Conservation (phyloP, 1,284 basidiomycete genomes). For the Boletellus deceptivus region DNA sequence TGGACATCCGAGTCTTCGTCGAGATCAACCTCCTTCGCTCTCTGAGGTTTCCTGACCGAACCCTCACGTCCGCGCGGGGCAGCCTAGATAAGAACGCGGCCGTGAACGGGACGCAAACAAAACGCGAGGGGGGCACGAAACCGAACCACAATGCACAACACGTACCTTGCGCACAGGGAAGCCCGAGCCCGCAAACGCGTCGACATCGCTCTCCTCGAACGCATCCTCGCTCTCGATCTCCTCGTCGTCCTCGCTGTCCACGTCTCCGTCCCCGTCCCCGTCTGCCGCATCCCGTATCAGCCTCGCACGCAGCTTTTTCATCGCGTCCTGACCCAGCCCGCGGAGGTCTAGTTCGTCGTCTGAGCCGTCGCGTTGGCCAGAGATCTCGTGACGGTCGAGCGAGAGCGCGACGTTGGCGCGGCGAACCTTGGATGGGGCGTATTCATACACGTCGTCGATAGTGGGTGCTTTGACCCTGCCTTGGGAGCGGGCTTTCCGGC, state of each 20-base stretch:
- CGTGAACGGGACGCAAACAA: too few species aligned
- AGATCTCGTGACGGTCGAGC: constrained; percentile 56
- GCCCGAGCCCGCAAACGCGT: constrained; percentile 70
- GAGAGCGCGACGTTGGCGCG: constrained; percentile 54
- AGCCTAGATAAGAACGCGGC: constrained; percentile 10
- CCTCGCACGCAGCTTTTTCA: constrained; percentile 42
- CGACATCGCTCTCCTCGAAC: constrained; percentile 81
- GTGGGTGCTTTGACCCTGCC: constrained; percentile 12
- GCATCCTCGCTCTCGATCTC: constrained; percentile 79
- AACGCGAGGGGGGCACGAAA: too few species aligned
- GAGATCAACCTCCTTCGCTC: constrained; percentile 45
- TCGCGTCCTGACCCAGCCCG: constrained; percentile 34
- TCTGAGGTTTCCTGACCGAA: constrained; percentile 14
- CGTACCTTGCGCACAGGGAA: constrained; percentile 48
- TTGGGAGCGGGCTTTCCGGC: constrained; percentile 6
- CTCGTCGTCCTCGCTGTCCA: constrained; percentile 72
- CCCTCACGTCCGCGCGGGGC: constrained; percentile 7
- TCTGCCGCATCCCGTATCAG: constrained; percentile 60
- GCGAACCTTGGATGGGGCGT: constrained; percentile 52
- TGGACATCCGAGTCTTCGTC: constrained; percentile 54
- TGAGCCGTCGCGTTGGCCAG: constrained; percentile 36
- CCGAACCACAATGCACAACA: neutral
- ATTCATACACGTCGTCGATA: constrained; percentile 61
- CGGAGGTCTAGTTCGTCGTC: constrained; percentile 41
- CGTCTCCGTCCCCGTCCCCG: constrained; percentile 30